Base-by-base conservation (phyloP, 768 basidiomycete genomes). In the Psilocybe cubensis region DNA sequence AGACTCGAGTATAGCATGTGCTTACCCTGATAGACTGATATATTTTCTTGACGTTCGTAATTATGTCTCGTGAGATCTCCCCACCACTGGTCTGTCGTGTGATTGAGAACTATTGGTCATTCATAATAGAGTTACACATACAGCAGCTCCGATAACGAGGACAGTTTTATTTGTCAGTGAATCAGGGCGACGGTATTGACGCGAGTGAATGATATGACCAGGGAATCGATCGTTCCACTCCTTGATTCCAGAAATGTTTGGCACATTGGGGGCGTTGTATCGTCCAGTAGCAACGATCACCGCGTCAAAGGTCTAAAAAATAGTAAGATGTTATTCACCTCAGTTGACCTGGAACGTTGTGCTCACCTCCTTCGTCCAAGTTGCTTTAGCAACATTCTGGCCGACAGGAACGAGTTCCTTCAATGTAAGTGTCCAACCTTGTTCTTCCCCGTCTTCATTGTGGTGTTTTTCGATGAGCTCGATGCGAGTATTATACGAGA, bases 401-500 rank as follows among this genome's bases (percentile, higher is more conserved):
- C 53, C 66, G 2, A 46, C 58, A 4, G 42, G 53, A 3, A 66
- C 68, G 3, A 76, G 65, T 27, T 70, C 59, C 58, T 75, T 75
- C 18, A 74, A 58, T 9, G 71, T 72, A 11, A 76, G 56, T 1
- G 57, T 70, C 76, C 75, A 76, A 7, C 75, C 76, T 11, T 63
- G 64, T 29, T 75, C 68, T 25, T 67, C 52, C 0, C 72, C 72
- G 23, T 60, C 35, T 11, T 51, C 63, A 54, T 73, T 64, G n/a
- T 64, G 49, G 0, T 69, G 62, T 55, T 82, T 83, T 56, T 80
- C 73, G 27, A 77, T 67, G 11, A 65, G 66, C 53, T 83, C 80
- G 6, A 83, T 79, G 9, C 81, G 77, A 0, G 81, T 83, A 64
- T 79, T 78, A 66, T 77, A 82, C 2, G 74, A 72, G 1, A 74